Evolutionary conservation across 192 early-diverging fungal species (phyloP).

Genomic region (Linnemannia schmuckeri): DNA sequence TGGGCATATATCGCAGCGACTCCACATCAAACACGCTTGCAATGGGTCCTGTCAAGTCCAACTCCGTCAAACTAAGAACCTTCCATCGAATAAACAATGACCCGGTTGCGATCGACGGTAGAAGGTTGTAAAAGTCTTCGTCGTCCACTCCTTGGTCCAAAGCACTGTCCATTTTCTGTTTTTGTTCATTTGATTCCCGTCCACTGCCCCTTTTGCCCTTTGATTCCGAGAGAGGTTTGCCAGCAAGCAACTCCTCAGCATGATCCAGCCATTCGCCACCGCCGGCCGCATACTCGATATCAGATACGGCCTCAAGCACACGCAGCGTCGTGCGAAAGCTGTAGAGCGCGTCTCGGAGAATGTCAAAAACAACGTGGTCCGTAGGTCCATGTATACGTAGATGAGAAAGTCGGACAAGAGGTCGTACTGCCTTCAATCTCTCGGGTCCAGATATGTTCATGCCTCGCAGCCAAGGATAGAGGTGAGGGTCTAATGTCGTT

Average conservation of each 20-base stretch:
- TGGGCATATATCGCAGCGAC: slow-evolving; percentile 32
- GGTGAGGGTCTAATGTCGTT: not conserved
- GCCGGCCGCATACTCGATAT: slow-evolving; percentile 12
- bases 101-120: slow-evolving; percentile 12
- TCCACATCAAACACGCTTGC: slow-evolving; percentile 28
- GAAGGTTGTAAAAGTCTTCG: slow-evolving; percentile 1
- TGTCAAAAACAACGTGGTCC: slow-evolving; percentile 23
- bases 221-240: not conserved
- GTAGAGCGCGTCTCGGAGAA: slow-evolving; percentile 40
- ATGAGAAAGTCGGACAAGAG: slow-evolving; percentile 12
- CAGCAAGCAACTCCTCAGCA: not conserved
- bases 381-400: slow-evolving; percentile 27
- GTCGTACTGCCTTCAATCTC: not conserved
- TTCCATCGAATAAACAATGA: slow-evolving; percentile 26
- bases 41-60: slow-evolving; percentile 33
- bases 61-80: slow-evolving; percentile 5
- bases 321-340: slow-evolving; percentile 29
- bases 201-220: not conserved
- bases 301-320: slow-evolving; percentile 20
- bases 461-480: not conserved
- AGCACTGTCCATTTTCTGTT: not conserved
- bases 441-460: not conserved
- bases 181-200: not conserved
- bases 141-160: not conserved
- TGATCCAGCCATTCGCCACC: slow-evolving; percentile 36